Percentiles rank a stretch among this genome's conserved stretches.
Conservation (phyloP, 1,284 basidiomycete species). For the Fomitopsis palustris region DNA sequence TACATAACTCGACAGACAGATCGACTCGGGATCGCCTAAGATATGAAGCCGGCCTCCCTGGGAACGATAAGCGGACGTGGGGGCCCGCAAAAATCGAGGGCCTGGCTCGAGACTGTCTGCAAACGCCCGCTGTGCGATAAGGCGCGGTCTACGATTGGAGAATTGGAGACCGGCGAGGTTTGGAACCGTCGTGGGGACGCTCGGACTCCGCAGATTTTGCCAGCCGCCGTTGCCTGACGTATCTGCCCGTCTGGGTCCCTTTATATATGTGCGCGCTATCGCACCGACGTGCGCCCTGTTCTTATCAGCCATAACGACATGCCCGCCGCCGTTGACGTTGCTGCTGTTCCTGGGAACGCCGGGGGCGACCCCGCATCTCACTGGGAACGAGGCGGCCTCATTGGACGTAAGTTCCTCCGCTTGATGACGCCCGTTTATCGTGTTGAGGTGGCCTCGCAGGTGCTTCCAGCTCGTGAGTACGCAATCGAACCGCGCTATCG, state of each 20-base stretch:
- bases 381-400: neutral
- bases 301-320: neutral
- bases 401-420: neutral
- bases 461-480: conserved; percentile 1
- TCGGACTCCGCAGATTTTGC: neutral
- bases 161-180: neutral
- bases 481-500: neutral
- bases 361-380: neutral
- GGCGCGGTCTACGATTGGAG: neutral
- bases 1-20: neutral
- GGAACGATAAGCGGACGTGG: neutral
- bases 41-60: neutral
- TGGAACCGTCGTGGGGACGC: neutral
- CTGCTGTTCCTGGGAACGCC: neutral
- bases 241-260: neutral
- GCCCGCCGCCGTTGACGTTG: neutral
- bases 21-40: neutral
- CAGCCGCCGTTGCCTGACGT: neutral
- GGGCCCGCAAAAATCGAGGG: neutral
- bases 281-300: neutral
- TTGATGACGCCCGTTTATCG: neutral
- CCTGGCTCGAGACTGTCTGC: neutral
- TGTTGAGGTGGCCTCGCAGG: neutral
- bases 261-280: neutral
- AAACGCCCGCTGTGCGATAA: neutral